Evolutionary conservation across 192 early-diverging fungal species (phyloP).

Genomic region (Geosiphon pyriformis): DNA sequence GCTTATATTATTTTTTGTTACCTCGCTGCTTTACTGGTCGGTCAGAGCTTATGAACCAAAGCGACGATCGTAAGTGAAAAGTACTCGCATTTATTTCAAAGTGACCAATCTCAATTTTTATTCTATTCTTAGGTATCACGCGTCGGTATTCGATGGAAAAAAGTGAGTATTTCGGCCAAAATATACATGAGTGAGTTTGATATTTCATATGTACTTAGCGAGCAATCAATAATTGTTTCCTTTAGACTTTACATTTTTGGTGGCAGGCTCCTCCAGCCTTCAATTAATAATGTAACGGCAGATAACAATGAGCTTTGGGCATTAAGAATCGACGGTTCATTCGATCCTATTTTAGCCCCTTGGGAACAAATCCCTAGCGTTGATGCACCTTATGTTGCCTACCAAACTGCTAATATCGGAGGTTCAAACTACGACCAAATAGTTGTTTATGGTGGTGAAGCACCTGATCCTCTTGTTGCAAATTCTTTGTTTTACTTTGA

Average conservation of each 20-base stretch:
- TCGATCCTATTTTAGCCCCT: neutral
- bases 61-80: too few relatives aligned
- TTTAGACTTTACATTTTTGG: conserved; percentile 19
- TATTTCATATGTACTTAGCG: too few relatives aligned
- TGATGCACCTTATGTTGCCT: conserved; percentile 20
- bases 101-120: too few relatives aligned
- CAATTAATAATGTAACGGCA: neutral
- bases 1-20: too few relatives aligned
- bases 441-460: conserved; percentile 26
- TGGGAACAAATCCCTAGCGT: neutral
- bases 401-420: conserved; percentile 22
- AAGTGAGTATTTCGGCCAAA: too few relatives aligned
- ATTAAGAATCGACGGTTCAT: neutral
- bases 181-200: too few relatives aligned
- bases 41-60: too few relatives aligned
- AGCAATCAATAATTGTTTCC: too few relatives aligned
- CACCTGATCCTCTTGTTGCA: neutral
- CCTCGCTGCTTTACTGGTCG: too few relatives aligned
- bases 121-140: too few relatives aligned
- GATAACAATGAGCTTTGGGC: neutral
- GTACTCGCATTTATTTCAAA: too few relatives aligned
- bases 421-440: conserved; percentile 15
- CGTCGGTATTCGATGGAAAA: too few relatives aligned
- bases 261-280: neutral
- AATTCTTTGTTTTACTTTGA: conserved; percentile 2